These are phyloP conservation scores for Pichia sp. DNA, from an alignment of 1,139 yeast species.

Conservation along the genomic window DNA sequence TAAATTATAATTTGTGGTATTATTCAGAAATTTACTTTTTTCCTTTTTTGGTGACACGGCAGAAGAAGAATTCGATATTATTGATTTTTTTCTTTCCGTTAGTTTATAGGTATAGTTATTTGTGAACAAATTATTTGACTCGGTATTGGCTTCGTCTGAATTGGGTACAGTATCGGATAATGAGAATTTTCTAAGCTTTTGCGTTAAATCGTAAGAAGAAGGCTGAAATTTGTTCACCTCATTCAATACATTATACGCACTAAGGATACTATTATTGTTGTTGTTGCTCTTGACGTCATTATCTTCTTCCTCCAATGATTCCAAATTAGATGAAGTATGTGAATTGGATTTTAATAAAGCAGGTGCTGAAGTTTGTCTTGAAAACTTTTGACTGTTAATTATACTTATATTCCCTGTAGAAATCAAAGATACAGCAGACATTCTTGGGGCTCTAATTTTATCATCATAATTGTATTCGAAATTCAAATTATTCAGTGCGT, in stretches of 20 bases:
- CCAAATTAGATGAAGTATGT: constrained; percentile 10
- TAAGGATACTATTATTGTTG: not conserved
- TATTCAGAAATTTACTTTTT: constrained; percentile 1
- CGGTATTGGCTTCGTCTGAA: not conserved
- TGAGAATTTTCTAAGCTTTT: constrained; percentile 20
- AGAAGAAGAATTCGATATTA: constrained; percentile 8
- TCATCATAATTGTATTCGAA: constrained; percentile 25
- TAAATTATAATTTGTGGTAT: not conserved
- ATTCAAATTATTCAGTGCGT: constrained; percentile 17
- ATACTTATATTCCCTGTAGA: constrained; percentile 1
- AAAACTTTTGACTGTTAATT: not conserved
- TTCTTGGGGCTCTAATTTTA: constrained; percentile 26
- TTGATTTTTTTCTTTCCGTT: constrained; percentile 2
- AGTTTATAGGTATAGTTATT: constrained; percentile 1
- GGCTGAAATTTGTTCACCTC: constrained; percentile 16
- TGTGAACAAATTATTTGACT: not conserved
- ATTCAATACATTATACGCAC: not conserved
- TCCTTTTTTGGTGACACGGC: constrained; percentile 13
- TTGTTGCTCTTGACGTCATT: not conserved
- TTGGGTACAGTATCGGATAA: not conserved
- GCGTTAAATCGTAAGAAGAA: constrained; percentile 22
- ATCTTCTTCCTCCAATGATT: constrained; percentile 8
- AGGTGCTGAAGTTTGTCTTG: constrained; percentile 12
- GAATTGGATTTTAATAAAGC: constrained; percentile 8
- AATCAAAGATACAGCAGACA: constrained; percentile 20